These are phyloP conservation scores for Apiospora pterosperma DNA, from an alignment of 2,329 filamentous ascomycete genomes.

Conservation along the genomic window DNA sequence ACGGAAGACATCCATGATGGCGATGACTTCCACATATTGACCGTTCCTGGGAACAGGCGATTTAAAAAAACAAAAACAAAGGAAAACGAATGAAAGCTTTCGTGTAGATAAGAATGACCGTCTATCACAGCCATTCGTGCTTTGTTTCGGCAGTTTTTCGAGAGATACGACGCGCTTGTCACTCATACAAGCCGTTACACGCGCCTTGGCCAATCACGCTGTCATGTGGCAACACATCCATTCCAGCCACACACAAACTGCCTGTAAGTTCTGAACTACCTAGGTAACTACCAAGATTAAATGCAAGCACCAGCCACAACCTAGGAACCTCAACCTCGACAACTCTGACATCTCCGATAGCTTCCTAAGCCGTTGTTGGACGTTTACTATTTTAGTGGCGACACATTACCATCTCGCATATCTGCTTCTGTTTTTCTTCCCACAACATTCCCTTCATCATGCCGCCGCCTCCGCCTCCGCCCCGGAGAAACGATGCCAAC, in stretches of 20 bases:
- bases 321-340: neutral
- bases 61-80: neutral
- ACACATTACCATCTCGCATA: too few species aligned
- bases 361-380: neutral
- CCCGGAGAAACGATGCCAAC: conserved; percentile 26
- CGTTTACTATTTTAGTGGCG: neutral
- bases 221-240: neutral
- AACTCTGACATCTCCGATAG: neutral
- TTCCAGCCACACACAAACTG: neutral
- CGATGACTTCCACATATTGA: neutral
- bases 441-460: conserved; percentile 20
- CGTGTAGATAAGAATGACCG: neutral
- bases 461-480: conserved; percentile 36
- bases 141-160: neutral
- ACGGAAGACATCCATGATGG: conserved; percentile 68
- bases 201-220: neutral
- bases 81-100: neutral
- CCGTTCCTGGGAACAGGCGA: neutral
- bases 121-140: neutral
- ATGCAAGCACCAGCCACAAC: neutral
- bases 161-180: neutral
- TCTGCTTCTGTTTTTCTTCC: neutral
- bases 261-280: neutral
- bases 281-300: neutral
- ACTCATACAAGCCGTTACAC: neutral